Base-by-base conservation (phyloP, 768 basidiomycete species). In the Serendipita indica region DNA sequence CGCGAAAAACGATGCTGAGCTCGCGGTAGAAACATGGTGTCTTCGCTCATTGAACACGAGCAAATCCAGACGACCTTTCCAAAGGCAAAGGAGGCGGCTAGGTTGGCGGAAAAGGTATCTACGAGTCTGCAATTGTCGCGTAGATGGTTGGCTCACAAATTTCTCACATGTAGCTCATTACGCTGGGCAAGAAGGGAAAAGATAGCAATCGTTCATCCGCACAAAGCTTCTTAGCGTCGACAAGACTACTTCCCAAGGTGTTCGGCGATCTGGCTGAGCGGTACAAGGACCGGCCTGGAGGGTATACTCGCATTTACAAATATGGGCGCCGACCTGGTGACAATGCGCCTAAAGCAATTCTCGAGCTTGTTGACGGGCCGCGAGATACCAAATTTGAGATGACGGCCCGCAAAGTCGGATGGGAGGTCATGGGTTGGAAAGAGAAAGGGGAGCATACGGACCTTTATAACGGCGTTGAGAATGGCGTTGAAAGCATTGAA, bases 351-450 rank as follows among this genome's bases (percentile, higher is more conserved):
- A 77, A 84, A 65, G 92, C 93, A 2, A 80, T 99, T 62, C 70
- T 99, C 41, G 89, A 94, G 69, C 75, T 99, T n/a, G 93, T 98
- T 30, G 96, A 98, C 74, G 86, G 87, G 65, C 89, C 90, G 14
- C 75, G 79, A 60, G 96, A 99, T 72, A 72, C 97, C 39, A 82
- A 83, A 61, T 86, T 83, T 67, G 90, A 93, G 68, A 80, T 93
- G 75, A 84, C 88, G 14, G 86, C 94, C 22, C 80, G 89, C 57
- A 81, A 89, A 1, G 77, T 93, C 30, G 96, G 91, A 0, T 81
- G 87, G 75, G 93, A 98, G 65, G 64, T 90, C 33, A 65, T 64
- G 6, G 33, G 62, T 12, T 34, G 57, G 2, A 58, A 37, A 3
- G 63, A 63, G 28, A 61, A 58, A 57, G 62, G 61, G 34, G 61